A percentile compares a stretch with the other conserved stretches of the same genome.
These are phyloP conservation scores for Sordariomycetes sp. DNA, from an alignment of 2,329 filamentous ascomycete genomes.

Conservation along the genomic window DNA sequence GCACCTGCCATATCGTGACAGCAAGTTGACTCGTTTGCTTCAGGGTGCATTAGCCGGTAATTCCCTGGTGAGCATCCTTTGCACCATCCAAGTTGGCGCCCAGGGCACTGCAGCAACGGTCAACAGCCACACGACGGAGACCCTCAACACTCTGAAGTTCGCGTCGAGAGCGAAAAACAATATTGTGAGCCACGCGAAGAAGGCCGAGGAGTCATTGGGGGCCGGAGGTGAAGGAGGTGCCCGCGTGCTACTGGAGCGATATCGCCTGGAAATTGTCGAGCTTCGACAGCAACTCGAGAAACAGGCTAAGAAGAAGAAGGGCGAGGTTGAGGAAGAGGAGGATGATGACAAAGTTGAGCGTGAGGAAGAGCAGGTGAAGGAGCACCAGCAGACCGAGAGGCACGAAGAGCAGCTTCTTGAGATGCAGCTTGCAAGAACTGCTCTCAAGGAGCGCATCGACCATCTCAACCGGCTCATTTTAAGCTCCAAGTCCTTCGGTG, in stretches of 20 bases:
- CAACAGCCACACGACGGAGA: conserved; percentile 75
- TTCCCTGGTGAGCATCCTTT: conserved; percentile 93
- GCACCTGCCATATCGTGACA: conserved; percentile 93
- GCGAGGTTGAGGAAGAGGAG: conserved; percentile 56
- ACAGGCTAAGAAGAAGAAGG: conserved; percentile 63
- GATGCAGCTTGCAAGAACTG: conserved; percentile 94
- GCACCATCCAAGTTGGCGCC: conserved; percentile 86
- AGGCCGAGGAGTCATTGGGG: conserved; percentile 79
- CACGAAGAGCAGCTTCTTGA: conserved; percentile 98
- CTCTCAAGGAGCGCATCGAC: conserved; percentile 93
- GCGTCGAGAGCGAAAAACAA: conserved; percentile 95
- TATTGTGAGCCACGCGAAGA: conserved; percentile 94
- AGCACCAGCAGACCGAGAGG: conserved; percentile 73
- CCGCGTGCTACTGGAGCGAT: conserved; percentile 81
- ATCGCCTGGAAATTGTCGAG: conserved; percentile 85
- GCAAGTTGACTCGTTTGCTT: conserved; percentile 86
- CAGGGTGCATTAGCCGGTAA: conserved; percentile 90
- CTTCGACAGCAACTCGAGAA: conserved; percentile 71
- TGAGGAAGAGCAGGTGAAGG: conserved; percentile 62
- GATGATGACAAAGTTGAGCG: conserved; percentile 39
- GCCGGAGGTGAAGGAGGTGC: conserved; percentile 76
- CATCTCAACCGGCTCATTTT: conserved; percentile 92
- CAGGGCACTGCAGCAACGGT: conserved; percentile 61
- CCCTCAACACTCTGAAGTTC: conserved; percentile 93
- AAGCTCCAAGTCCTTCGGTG: conserved; percentile 90